Conservation (phyloP, 345 rosid genomes). For the Boechera stricta region DNA sequence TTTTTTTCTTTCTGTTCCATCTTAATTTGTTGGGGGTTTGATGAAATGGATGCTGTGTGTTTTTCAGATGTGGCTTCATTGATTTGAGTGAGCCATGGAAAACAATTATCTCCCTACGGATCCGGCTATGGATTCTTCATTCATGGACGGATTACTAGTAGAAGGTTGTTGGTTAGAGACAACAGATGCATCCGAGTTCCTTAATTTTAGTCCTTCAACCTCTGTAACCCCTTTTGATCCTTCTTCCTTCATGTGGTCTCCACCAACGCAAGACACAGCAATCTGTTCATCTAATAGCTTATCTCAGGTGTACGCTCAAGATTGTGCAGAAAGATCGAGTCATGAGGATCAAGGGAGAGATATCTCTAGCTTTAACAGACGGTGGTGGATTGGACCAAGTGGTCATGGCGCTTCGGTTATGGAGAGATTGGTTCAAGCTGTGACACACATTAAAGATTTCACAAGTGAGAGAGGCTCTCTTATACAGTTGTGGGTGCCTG, state of each 20-base stretch:
- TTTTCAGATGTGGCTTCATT: slow-evolving; percentile 36
- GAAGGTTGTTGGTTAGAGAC: slow-evolving; percentile 97
- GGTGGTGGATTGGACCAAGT: slow-evolving; percentile 83
- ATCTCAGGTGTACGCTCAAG: slow-evolving; percentile 50
- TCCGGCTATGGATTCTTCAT: slow-evolving; percentile 71
- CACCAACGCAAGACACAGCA: slow-evolving; percentile 49
- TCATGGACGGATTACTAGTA: slow-evolving; percentile 72
- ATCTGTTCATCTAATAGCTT: slow-evolving; percentile 38
- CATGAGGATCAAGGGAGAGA: slow-evolving; percentile 42
- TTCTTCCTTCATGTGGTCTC: slow-evolving; percentile 55
- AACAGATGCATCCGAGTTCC: slow-evolving; percentile 75
- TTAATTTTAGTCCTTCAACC: slow-evolving; percentile 55
- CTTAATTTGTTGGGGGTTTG: slow-evolving; percentile 3
- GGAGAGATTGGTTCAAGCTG: slow-evolving; percentile 76
- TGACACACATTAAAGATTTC: slow-evolving; percentile 63
- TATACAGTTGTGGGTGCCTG: slow-evolving; percentile 94
- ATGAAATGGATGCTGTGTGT: slow-evolving; percentile 28
- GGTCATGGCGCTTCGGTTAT: slow-evolving; percentile 59
- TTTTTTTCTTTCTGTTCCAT: not conserved
- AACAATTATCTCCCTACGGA: slow-evolving; percentile 44
- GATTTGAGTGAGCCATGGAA: slow-evolving; percentile 45
- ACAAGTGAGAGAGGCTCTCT: slow-evolving; percentile 71
- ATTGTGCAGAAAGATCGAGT: slow-evolving; percentile 46
- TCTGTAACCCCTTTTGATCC: slow-evolving; percentile 56
- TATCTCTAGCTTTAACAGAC: slow-evolving; percentile 43